Evolutionary conservation across 192 early-diverging fungal species (phyloP), one percentile per base, ranked within the genome.

Genomic region (Oehlia diaphana): DNA sequence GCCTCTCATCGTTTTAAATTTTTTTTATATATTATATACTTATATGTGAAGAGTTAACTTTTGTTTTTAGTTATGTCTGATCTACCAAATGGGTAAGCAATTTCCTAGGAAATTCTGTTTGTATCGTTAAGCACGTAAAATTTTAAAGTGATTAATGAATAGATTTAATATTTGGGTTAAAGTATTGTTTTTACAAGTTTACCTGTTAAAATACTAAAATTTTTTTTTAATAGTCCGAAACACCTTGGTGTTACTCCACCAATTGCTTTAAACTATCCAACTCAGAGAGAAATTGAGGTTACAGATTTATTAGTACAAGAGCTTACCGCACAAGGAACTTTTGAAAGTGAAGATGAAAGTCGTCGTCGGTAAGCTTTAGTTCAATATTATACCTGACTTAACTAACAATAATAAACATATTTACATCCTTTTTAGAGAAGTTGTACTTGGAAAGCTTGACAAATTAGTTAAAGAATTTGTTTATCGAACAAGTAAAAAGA

Each of bases 391-490:
- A n/a, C 21, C 7, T 66, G 66, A 28, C 50, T 76, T n/a, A 28
- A 28, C 63, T 68, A 66, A 62, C 33, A 44, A 65, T 63, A 37
- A 71, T 53, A 14, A 70, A 50, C 14, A 77, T 67, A 16, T 69
- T 79, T 67, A 72, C 62, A 80, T 63, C 10, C 23, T 21, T 62
- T 50, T 83, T 85, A 94, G 94, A 80, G 94, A 95, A 81, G 80
- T 94, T 35, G 96, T 99, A 2, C 89, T 99, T 50, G 94, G 92
- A 13, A 94, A 96, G 77, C 88, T 99, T 44, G 90, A 95, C 82
- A 87, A 87, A 71, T 85, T 99, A 72, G 93, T 96, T 74, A 96
- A 98, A 82, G 93, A 97, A 62, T 97, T 98, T 89, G 96, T 98
- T 16, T 92, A 93, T 68, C 70, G 82, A n/a, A 92, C 94, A 31